Base-by-base conservation (phyloP, 257 asterid genomes). In the Solanum raphanifolium region DNA sequence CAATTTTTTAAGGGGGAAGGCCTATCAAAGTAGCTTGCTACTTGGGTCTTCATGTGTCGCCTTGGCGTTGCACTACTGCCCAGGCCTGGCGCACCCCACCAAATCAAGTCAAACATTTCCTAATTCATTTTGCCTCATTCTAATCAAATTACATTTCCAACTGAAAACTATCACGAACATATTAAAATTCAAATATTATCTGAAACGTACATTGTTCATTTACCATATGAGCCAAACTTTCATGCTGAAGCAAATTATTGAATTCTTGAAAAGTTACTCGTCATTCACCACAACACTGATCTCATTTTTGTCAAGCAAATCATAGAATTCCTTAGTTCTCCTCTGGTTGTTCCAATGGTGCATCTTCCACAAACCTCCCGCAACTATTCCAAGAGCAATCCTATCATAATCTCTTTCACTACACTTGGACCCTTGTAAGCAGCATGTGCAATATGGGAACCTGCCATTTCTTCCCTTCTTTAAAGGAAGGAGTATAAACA, bases 281-380 rank as follows among this genome's bases (percentile, higher is more conserved):
- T 73, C 46, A 73, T 72, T 20, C 25, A 34, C 46, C 46, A 73
- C 43, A 9, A 73, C 81, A 18, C 46, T 34, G 43, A 73, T 34
- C 43, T 73, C 46, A 73, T 5, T n/a, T 73, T 89, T 94, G 29
- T 92, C 93, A 21, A 93, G 95, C 88, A 94, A 73, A 90, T 94
- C 91, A 73, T 94, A 94, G 31, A 95, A 94, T 65, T 92, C 94
- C 89, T 73, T 92, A 0, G 93, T 91, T 52, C 90, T 87, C 86
- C 94, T 90, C 87, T 92, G 96, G 84, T 88, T 88, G 85, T 83
- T 92, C 98, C 97, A 94, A 94, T 95, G 97, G 88, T 91, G 94
- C 94, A 88, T 92, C 84, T 95, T 94, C 94, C 94, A 95, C 4
- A 94, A 81, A 12, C 97, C 94, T 71, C 98, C 95, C 0, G 96